These are phyloP conservation scores for Pilaira anomala DNA, from an alignment of 192 early-diverging fungal genomes.

Conservation along the genomic window DNA sequence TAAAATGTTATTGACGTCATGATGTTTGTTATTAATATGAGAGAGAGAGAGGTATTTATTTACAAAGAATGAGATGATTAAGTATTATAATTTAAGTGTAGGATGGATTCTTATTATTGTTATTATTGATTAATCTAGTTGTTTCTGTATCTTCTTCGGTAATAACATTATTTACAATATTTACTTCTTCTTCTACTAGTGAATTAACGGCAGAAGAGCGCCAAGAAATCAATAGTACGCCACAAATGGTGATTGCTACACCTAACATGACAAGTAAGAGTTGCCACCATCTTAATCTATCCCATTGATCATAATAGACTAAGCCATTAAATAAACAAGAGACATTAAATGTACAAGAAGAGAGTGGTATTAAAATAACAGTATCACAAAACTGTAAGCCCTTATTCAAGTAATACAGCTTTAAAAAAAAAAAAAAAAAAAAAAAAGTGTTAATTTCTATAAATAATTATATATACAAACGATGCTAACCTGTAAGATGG, in stretches of 20 bases:
- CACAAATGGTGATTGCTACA: constrained; percentile 57
- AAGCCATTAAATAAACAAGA: constrained; percentile 73
- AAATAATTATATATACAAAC: neutral
- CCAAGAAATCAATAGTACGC: constrained; percentile 67
- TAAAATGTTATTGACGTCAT: too few relatives aligned
- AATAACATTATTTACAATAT: too few relatives aligned
- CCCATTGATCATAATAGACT: constrained; percentile 77
- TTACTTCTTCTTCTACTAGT: constrained; percentile 17
- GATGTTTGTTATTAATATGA: too few relatives aligned
- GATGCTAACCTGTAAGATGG: constrained; percentile 48
- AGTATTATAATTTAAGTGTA: too few relatives aligned
- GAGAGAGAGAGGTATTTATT: too few relatives aligned
- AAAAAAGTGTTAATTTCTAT: neutral
- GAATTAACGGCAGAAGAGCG: constrained; percentile 17
- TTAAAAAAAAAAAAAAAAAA: constrained; percentile 7
- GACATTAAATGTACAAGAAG: constrained; percentile 72
- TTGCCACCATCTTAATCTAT: constrained; percentile 54
- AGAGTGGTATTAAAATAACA: constrained; percentile 68
- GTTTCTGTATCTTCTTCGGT: too few relatives aligned
- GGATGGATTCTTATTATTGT: too few relatives aligned
- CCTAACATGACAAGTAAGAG: constrained; percentile 65
- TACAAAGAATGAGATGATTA: too few relatives aligned
- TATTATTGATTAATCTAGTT: too few relatives aligned
- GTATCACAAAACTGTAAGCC: constrained; percentile 72
- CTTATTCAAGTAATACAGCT: constrained; percentile 76